Conservation (phyloP, 2,329 filamentous ascomycete species). For the Arthrobotrys musiformis region DNA sequence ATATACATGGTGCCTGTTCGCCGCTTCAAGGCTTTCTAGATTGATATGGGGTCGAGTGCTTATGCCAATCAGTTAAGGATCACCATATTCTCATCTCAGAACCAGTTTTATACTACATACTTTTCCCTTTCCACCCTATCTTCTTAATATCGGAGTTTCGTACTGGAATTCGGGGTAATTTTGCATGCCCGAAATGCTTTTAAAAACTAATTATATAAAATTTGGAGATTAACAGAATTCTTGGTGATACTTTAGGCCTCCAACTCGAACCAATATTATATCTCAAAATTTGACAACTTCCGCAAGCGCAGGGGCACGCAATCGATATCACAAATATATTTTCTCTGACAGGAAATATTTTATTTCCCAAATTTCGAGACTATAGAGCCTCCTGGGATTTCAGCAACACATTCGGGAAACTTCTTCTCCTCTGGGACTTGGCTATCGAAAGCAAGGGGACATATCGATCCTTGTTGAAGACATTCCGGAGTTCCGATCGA, state of each 20-base stretch:
- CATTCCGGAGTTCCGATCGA: slow-evolving; percentile 27
- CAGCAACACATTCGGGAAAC: slow-evolving; percentile 24
- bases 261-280: slow-evolving; percentile 4
- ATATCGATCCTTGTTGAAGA: slow-evolving; percentile 6
- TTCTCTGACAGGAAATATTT: not conserved
- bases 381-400: not conserved
- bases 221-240: slow-evolving; percentile 15
- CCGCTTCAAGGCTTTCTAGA: not conserved
- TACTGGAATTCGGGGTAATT: slow-evolving; percentile 1
- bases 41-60: not conserved
- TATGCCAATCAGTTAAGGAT: not conserved
- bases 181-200: too few relatives aligned
- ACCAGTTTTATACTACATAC: not conserved
- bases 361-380: not conserved
- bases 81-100: slow-evolving; percentile 6
- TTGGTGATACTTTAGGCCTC: slow-evolving; percentile 1
- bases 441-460: slow-evolving; percentile 49
- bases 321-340: slow-evolving; percentile 9
- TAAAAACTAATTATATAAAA: not conserved
- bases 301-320: slow-evolving; percentile 4
- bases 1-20: too few relatives aligned
- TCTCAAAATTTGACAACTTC: not conserved
- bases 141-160: slow-evolving; percentile 10
- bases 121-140: not conserved
- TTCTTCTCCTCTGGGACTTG: slow-evolving; percentile 2